A percentile compares a stretch with the other conserved stretches of the same genome.
These are phyloP conservation scores for Hamamelis virginiana DNA, from an alignment of 164 flowering plant species.

Conservation along the genomic window DNA sequence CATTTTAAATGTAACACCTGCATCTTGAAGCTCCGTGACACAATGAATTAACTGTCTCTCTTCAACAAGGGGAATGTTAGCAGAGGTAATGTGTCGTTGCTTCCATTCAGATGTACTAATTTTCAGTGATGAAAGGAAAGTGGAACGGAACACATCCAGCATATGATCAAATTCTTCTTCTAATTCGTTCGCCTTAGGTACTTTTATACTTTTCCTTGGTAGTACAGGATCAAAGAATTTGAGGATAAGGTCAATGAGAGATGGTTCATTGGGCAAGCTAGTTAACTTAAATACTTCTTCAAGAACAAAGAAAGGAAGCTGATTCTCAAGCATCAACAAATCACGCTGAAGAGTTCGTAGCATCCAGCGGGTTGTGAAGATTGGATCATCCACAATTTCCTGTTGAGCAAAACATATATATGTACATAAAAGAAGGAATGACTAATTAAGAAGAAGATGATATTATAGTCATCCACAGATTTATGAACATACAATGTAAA, in stretches of 20 bases:
- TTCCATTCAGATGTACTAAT: slow-evolving; percentile 1
- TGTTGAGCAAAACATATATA: no score
- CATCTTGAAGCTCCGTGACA: slow-evolving; percentile 25
- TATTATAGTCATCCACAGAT: no score
- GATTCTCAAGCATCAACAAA: slow-evolving; percentile 36
- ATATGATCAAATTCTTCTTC: slow-evolving; percentile 16
- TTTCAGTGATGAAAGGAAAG: slow-evolving; percentile 18
- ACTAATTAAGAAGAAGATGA: no score
- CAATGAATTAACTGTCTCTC: slow-evolving; percentile 17
- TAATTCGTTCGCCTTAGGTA: not conserved
- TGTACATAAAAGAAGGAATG: no score
- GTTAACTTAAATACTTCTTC: slow-evolving; percentile 17
- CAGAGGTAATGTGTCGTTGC: no score
- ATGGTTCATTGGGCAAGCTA: not conserved
- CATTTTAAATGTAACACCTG: slow-evolving; percentile 18
- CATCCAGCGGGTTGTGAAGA: slow-evolving; percentile 32
- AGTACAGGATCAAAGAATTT: slow-evolving; percentile 29
- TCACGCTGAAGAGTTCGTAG: slow-evolving; percentile 27
- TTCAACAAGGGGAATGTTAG: slow-evolving; percentile 6
- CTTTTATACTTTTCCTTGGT: slow-evolving; percentile 5
- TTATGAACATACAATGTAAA: no score
- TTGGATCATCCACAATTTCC: slow-evolving; percentile 19
- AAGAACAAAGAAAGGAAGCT: slow-evolving; percentile 32
- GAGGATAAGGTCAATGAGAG: slow-evolving; percentile 20
- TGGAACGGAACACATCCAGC: slow-evolving; percentile 25